Conservation (phyloP, 345 rosid genomes). For the Syzygium grande region DNA sequence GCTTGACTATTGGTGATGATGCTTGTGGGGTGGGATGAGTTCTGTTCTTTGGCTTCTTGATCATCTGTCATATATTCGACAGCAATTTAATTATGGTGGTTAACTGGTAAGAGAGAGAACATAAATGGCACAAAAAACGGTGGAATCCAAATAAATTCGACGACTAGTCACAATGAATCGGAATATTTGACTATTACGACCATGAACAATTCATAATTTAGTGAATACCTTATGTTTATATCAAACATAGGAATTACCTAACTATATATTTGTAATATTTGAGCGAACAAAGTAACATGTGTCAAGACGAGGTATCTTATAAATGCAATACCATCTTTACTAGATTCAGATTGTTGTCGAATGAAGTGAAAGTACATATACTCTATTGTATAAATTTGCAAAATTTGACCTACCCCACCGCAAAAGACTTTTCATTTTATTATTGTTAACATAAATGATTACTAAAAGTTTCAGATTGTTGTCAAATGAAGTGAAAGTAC, state of each 20-base stretch:
- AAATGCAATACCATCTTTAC: neutral
- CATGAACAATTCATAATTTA: neutral
- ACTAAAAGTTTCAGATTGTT: neutral
- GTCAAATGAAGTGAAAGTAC: neutral
- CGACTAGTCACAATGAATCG: neutral
- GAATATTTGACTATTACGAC: neutral
- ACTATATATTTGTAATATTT: neutral
- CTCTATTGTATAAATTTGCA: too few relatives aligned
- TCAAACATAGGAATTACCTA: neutral
- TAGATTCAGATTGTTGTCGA: neutral
- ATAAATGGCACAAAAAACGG: neutral
- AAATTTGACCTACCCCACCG: too few relatives aligned
- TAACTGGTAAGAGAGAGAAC: neutral
- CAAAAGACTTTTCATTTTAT: neutral
- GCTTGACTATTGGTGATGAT: neutral
- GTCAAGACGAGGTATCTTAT: neutral
- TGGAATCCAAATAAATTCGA: neutral
- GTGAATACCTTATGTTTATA: neutral
- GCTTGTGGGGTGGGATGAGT: neutral
- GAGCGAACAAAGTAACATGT: neutral
- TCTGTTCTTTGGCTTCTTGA: slow-evolving; percentile 8
- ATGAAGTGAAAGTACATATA: neutral
- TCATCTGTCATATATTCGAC: neutral
- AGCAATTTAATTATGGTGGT: neutral
- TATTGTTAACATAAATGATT: neutral